Conservation (phyloP, 805 yeast species). For the Schwanniomyces sp. region DNA sequence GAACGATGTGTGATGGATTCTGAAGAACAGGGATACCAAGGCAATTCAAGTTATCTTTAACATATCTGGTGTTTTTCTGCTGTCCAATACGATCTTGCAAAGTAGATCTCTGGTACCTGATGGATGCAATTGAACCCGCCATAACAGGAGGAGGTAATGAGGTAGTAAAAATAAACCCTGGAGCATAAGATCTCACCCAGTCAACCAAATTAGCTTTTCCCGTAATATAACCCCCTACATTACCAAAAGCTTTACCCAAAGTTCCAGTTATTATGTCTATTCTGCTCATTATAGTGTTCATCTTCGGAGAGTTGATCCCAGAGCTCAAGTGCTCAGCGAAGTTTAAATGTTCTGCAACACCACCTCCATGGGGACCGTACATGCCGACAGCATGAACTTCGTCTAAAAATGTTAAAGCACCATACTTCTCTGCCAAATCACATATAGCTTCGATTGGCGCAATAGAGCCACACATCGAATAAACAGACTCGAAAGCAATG, state of each 20-base stretch:
- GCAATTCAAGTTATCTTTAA: constrained; percentile 65
- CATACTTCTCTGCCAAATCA: constrained; percentile 95
- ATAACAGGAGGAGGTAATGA: constrained; percentile 97
- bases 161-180: constrained; percentile 97
- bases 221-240: constrained; percentile 97
- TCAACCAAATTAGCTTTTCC: constrained; percentile 82
- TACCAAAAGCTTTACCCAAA: constrained; percentile 93
- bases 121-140: constrained; percentile 92
- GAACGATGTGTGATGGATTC: constrained; percentile 96
- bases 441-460: constrained; percentile 92
- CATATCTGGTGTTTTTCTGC: constrained; percentile 82
- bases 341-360: constrained; percentile 96
- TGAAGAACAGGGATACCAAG: constrained; percentile 94
- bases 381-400: constrained; percentile 99
- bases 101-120: constrained; percentile 78
- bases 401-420: constrained; percentile 94
- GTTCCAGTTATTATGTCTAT: constrained; percentile 97
- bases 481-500: constrained; percentile 95
- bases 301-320: constrained; percentile 52
- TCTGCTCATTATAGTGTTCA: constrained; percentile 75
- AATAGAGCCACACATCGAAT: constrained; percentile 98
- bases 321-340: constrained; percentile 75
- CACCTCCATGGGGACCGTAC: constrained; percentile 99
- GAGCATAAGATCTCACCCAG: constrained; percentile 95
- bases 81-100: constrained; percentile 77